Evolutionary conservation across 257 asterid genomes (phyloP), one percentile per base, ranked within the genome.

Genomic region (Penstemon davidsonii): DNA sequence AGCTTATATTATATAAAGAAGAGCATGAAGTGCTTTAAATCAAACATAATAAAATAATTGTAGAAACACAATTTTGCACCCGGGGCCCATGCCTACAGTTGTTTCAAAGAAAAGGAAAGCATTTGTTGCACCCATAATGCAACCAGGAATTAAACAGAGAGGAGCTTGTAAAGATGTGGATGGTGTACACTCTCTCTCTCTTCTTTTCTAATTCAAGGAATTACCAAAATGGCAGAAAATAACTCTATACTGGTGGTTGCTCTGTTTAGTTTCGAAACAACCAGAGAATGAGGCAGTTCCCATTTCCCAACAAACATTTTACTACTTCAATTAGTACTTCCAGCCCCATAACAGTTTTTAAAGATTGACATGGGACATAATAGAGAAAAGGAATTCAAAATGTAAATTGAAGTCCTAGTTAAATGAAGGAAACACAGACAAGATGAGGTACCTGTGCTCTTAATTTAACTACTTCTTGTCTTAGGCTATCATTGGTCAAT

Each of bases 371-470:
- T 37, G 54, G 18, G 54, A 73, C 19, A 53, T 40, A 60, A 52
- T 62, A 33, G 51, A 6, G 42, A 12, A 42, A 49, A 64, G 56
- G 13, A 62, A 52, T 62, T 50, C 15, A 25, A 55, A 54, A 72
- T 40, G 60, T 60, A 65, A 72, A 12, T 64, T 57, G 63, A 12
- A 44, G 37, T 56, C 49, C 45, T 75, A 47, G 44, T 53, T 65
- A 68, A 73, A 38, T 43, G 44, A 49, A 63, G 41, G 45, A 5
- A 25, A 73, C 43, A 40, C 19, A 12, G 60, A 64, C 56, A 71
- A 61, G 51, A 52, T 44, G 44, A 41, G 18, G 63, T 76, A 89
- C 96, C 96, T 89, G 95, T 66, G 89, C 86, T 80, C 91, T 89
- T 71, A 89, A 79, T 66, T 77, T 85, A 60, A 73, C 71, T 67